A percentile compares a stretch with the other conserved stretches of the same genome.
Conservation (phyloP, 495 filamentous ascomycete genomes). For the Talaromyces borbonicus region DNA sequence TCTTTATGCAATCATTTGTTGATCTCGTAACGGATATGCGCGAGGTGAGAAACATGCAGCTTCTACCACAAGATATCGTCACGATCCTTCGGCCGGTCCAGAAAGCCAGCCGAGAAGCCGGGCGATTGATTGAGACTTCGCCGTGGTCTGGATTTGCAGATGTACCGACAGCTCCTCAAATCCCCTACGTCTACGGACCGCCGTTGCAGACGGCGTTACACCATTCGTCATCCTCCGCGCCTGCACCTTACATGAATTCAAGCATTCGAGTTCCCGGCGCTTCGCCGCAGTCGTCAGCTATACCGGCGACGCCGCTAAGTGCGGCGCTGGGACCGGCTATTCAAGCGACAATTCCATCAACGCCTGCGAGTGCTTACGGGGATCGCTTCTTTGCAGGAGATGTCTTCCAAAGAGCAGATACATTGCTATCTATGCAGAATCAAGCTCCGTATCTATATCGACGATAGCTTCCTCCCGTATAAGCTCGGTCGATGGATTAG, state of each 20-base stretch:
- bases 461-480: no score
- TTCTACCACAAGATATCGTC: slow-evolving; percentile 59
- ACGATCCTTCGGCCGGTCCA: slow-evolving; percentile 67
- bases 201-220: slow-evolving; percentile 29
- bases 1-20: slow-evolving; percentile 67
- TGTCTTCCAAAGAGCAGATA: slow-evolving; percentile 66
- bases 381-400: slow-evolving; percentile 57
- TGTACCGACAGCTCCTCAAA: slow-evolving; percentile 19
- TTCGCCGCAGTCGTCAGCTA: slow-evolving; percentile 31
- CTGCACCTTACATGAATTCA: slow-evolving; percentile 3
- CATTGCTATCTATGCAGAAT: slow-evolving; percentile 50
- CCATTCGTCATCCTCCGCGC: slow-evolving; percentile 23
- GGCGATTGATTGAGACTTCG: slow-evolving; percentile 60
- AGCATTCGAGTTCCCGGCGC: slow-evolving; percentile 13
- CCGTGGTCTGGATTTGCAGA: slow-evolving; percentile 57
- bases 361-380: slow-evolving; percentile 58
- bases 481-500: no score
- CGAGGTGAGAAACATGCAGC: slow-evolving; percentile 51
- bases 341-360: slow-evolving; percentile 78
- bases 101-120: slow-evolving; percentile 63
- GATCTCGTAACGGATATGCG: slow-evolving; percentile 63
- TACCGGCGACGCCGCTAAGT: slow-evolving; percentile 64
- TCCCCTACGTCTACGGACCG: slow-evolving; percentile 29
- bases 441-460: slow-evolving; percentile 33
- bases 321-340: slow-evolving; percentile 81